These are phyloP conservation scores for Lachnellula cervina DNA, from an alignment of 2,329 filamentous ascomycete genomes.

Conservation along the genomic window DNA sequence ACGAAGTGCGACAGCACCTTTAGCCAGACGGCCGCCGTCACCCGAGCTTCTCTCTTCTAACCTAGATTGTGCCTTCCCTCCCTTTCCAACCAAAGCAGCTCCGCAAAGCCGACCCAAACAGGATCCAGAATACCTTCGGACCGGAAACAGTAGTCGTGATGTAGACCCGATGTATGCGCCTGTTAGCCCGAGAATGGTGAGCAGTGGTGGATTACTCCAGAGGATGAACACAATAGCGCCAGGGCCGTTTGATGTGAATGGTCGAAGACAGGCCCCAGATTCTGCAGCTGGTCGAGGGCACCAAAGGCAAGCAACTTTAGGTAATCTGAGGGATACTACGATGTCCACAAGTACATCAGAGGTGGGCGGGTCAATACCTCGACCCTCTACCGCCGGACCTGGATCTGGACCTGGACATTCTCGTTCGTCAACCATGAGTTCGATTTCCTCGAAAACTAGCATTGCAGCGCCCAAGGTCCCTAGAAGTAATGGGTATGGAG, in stretches of 20 bases:
- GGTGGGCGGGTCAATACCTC: slow-evolving; percentile 8
- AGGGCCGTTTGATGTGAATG: slow-evolving; percentile 56
- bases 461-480: slow-evolving; percentile 18
- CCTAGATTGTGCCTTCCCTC: slow-evolving; percentile 49
- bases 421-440: slow-evolving; percentile 21
- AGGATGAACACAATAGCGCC: slow-evolving; percentile 63
- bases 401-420: slow-evolving; percentile 20
- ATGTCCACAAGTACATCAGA: slow-evolving; percentile 10
- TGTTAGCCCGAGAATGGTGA: slow-evolving; percentile 42
- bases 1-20: slow-evolving; percentile 36
- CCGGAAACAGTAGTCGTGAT: slow-evolving; percentile 25
- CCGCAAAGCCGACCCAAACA: slow-evolving; percentile 10
- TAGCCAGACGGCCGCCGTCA: slow-evolving; percentile 36
- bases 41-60: slow-evolving; percentile 39
- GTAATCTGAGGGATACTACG: slow-evolving; percentile 16
- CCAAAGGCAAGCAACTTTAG: slow-evolving; percentile 18
- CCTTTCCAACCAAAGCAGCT: slow-evolving; percentile 40
- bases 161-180: slow-evolving; percentile 41
- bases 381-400: slow-evolving; percentile 19
- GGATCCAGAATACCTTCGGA: slow-evolving; percentile 10
- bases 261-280: slow-evolving; percentile 29
- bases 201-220: slow-evolving; percentile 46
- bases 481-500: slow-evolving; percentile 52
- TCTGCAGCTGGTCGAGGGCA: slow-evolving; percentile 28
- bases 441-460: slow-evolving; percentile 18